Evolutionary conservation across 768 basidiomycete genomes (phyloP).

Genomic region (Nidularia sp.): DNA sequence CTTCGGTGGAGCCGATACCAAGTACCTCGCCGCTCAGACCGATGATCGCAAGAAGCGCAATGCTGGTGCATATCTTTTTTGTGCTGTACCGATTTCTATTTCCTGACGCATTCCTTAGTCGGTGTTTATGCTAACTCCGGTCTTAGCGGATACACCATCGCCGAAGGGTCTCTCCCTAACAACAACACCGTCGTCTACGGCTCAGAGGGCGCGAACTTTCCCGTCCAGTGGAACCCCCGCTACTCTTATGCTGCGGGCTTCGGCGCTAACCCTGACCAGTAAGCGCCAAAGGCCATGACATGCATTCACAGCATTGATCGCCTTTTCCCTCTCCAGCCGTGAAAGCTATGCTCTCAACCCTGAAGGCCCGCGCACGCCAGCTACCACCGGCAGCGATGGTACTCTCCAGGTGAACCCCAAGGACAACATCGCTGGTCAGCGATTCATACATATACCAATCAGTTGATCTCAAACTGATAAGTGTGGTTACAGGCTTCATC

Average conservation of each 20-base stretch:
- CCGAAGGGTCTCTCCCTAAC: conserved; percentile 29
- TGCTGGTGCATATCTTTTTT: conserved; percentile 13
- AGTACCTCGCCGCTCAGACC: conserved; percentile 28
- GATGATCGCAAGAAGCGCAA: conserved; percentile 26
- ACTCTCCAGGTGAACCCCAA: conserved; percentile 24
- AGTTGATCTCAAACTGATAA: too few relatives aligned
- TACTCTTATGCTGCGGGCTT: conserved; percentile 38
- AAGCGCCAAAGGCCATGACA: conserved; percentile 6
- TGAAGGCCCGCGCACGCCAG: conserved; percentile 33
- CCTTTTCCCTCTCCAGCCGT: conserved; percentile 16
- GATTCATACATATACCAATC: not conserved
- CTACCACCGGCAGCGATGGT: conserved; percentile 18
- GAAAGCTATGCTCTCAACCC: conserved; percentile 29
- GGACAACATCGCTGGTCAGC: conserved; percentile 26
- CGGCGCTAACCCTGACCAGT: conserved; percentile 39
- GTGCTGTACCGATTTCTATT: not conserved
- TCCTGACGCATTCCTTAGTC: conserved; percentile 13
- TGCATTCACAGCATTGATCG: not conserved
- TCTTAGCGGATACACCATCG: conserved; percentile 34
- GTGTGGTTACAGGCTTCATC: conserved; percentile 19
- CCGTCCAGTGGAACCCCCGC: conserved; percentile 39
- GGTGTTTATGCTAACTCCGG: conserved; percentile 34
- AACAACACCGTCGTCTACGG: conserved; percentile 34
- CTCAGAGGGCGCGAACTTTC: conserved; percentile 38
- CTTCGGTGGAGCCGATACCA: conserved; percentile 36